These are phyloP conservation scores for Imleria badia DNA, from an alignment of 768 basidiomycete species.

Conservation along the genomic window DNA sequence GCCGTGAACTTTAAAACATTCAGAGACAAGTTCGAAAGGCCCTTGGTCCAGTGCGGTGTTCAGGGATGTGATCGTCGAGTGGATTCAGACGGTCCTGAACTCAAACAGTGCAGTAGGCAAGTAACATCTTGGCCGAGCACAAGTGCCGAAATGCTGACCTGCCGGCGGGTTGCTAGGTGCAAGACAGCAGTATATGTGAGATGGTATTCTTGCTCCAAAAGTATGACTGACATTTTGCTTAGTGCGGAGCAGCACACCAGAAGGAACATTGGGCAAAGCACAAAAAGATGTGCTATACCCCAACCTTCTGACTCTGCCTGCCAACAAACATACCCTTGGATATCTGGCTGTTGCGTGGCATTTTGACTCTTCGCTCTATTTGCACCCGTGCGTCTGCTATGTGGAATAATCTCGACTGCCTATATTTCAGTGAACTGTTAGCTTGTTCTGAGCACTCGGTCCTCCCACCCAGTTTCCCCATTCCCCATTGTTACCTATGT, in stretches of 20 bases:
- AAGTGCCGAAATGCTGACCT: not conserved
- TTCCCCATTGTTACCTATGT: too few species aligned
- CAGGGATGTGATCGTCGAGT: constrained; percentile 25
- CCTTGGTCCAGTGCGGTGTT: constrained; percentile 34
- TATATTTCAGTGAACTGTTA: too few species aligned
- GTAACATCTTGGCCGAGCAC: not conserved
- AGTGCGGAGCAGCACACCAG: constrained; percentile 39
- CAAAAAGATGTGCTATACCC: constrained; percentile 35
- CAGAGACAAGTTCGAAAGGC: constrained; percentile 29
- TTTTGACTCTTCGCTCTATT: not conserved
- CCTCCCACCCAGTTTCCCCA: too few species aligned
- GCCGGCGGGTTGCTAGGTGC: constrained; percentile 29
- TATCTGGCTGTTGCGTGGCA: not conserved
- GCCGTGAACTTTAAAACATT: constrained; percentile 26
- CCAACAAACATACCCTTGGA: not conserved
- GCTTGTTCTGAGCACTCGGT: too few species aligned
- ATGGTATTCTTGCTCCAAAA: not conserved
- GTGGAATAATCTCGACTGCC: too few species aligned
- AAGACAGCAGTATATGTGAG: constrained; percentile 45
- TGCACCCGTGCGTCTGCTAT: not conserved
- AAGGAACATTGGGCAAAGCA: constrained; percentile 38
- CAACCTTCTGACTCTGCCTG: constrained; percentile 28
- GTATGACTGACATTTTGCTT: not conserved
- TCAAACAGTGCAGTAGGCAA: constrained; percentile 41
- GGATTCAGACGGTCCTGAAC: constrained; percentile 12